These are phyloP conservation scores for Myotisia sp. DNA, from an alignment of 2,329 filamentous ascomycete species.

Conservation along the genomic window DNA sequence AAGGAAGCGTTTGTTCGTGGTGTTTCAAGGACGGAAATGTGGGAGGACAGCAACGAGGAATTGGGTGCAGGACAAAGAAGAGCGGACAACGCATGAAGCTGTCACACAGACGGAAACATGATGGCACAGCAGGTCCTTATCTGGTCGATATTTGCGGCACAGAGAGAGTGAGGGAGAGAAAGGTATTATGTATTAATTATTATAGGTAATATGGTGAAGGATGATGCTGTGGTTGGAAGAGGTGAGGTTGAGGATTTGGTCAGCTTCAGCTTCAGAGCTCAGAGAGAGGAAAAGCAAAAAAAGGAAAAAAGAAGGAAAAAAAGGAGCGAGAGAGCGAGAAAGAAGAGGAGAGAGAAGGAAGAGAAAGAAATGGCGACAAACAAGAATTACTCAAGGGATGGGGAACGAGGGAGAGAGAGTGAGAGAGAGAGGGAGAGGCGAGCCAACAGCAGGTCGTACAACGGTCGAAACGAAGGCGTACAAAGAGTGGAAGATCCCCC, in stretches of 20 bases:
- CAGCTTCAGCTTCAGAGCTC: not conserved
- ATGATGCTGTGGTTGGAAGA: no score
- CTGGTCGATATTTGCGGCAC: not conserved
- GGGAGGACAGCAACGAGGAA: slow-evolving; percentile 13
- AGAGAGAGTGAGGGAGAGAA: no score
- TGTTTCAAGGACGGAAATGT: slow-evolving; percentile 8
- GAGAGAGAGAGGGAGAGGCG: not conserved
- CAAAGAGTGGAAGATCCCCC: slow-evolving; percentile 9
- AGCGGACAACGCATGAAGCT: slow-evolving; percentile 14
- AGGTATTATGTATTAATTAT: no score
- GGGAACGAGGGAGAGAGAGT: no score
- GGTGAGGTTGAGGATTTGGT: no score
- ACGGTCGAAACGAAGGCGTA: slow-evolving; percentile 12
- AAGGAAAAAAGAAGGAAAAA: no score
- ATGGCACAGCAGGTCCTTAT: slow-evolving; percentile 11
- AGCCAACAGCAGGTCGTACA: slow-evolving; percentile 11
- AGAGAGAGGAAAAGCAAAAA: not conserved
- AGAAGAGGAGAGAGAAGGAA: not conserved
- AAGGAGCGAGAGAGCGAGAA: not conserved
- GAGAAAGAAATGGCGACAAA: not conserved
- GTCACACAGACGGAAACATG: slow-evolving; percentile 16
- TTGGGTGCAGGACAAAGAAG: slow-evolving; percentile 16
- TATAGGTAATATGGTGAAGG: no score
- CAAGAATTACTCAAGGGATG: no score
- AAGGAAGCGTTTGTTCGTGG: slow-evolving; percentile 8